Conservation (phyloP, 2,329 filamentous ascomycete species). For the Gnomoniopsis sp. region DNA sequence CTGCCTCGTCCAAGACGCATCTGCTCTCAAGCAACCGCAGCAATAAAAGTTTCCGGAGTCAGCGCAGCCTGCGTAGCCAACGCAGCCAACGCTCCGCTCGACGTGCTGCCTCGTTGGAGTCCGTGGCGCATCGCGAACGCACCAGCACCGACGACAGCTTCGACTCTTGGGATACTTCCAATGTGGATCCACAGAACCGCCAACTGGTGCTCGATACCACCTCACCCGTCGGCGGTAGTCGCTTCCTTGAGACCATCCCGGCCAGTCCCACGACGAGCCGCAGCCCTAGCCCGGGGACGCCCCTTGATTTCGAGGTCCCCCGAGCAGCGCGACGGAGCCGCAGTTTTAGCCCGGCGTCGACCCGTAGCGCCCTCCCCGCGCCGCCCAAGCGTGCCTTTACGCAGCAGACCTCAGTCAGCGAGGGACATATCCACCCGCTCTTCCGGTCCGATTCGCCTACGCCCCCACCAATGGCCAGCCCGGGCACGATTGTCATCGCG, state of each 20-base stretch:
- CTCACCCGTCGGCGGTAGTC: slow-evolving; percentile 38
- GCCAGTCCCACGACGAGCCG: slow-evolving; percentile 62
- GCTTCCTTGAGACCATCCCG: slow-evolving; percentile 68
- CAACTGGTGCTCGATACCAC: slow-evolving; percentile 53
- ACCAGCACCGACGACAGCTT: slow-evolving; percentile 58
- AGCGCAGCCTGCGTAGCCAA: background rate
- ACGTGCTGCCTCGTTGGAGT: slow-evolving; percentile 47
- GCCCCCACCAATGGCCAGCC: slow-evolving; percentile 62
- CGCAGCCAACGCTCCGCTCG: slow-evolving; percentile 25
- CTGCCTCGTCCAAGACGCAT: slow-evolving; percentile 54
- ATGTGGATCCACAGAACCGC: slow-evolving; percentile 59
- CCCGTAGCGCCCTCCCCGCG: slow-evolving; percentile 28
- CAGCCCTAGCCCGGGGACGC: slow-evolving; percentile 59
- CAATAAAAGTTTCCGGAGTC: slow-evolving; percentile 29
- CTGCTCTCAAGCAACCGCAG: slow-evolving; percentile 44
- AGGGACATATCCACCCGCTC: slow-evolving; percentile 73
- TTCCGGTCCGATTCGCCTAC: slow-evolving; percentile 70
- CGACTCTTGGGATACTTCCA: slow-evolving; percentile 72
- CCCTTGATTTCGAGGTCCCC: slow-evolving; percentile 56
- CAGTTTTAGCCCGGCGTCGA: slow-evolving; percentile 46
- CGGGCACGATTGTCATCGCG: slow-evolving; percentile 68
- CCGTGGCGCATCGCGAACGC: slow-evolving; percentile 31
- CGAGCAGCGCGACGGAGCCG: slow-evolving; percentile 37
- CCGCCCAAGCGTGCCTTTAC: slow-evolving; percentile 28
- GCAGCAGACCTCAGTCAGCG: slow-evolving; percentile 39